Conservation (phyloP, 352 stramenopile species). For the Phytopythium kandeliae region DNA sequence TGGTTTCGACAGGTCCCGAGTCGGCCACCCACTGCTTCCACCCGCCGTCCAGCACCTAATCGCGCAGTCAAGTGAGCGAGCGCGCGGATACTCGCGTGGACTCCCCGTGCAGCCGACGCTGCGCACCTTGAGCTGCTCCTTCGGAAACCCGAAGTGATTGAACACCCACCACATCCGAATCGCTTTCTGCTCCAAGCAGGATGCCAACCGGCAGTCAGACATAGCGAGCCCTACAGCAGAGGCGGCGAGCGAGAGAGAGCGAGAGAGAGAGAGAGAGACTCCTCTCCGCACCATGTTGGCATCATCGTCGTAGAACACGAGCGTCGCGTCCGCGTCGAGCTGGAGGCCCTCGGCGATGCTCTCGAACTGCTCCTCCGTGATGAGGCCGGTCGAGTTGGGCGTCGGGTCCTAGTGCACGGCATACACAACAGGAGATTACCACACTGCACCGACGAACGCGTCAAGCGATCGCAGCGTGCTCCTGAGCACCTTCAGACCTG, state of each 20-base stretch:
- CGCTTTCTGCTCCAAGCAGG: conserved; percentile 26
- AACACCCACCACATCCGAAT: conserved; percentile 80
- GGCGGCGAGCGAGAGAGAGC: too few relatives aligned
- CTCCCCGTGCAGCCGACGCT: too few relatives aligned
- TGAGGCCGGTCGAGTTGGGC: conserved; percentile 34
- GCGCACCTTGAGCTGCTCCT: conserved; percentile 62
- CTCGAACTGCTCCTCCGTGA: conserved; percentile 34
- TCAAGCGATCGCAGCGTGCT: too few relatives aligned
- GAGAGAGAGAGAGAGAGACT: too few relatives aligned
- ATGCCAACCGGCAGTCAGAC: too few relatives aligned
- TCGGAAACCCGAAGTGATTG: conserved; percentile 63
- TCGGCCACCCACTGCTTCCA: conserved; percentile 61
- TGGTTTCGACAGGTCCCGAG: conserved; percentile 34
- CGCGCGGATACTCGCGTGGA: not conserved
- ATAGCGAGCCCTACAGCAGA: too few relatives aligned
- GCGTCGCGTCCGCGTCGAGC: conserved; percentile 37
- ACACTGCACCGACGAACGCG: too few relatives aligned
- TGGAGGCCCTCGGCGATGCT: conserved; percentile 36
- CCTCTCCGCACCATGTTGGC: conserved; percentile 40
- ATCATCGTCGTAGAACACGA: conserved; percentile 81
- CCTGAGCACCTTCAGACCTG: conserved; percentile 47
- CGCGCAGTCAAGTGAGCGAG: not conserved
- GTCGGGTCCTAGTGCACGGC: conserved; percentile 18
- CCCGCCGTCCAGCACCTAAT: conserved; percentile 63
- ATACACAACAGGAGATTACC: too few relatives aligned